phyloP scores from a whole-genome alignment of 371 early-diverging fungal species.

The Mortierella sp. region DNA sequence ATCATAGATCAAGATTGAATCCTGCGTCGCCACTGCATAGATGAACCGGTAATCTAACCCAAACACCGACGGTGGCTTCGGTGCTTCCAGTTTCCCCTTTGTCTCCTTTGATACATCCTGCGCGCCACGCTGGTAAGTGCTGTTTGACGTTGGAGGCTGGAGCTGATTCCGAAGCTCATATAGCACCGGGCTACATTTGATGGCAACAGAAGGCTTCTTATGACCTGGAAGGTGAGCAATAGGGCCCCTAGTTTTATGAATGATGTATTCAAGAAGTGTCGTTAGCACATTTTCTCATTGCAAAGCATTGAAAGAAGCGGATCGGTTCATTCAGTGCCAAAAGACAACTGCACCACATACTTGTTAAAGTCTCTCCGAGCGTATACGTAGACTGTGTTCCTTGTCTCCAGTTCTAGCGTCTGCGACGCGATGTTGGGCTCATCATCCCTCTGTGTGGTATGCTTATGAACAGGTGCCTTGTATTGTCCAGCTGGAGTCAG shows the following conservation, averaged over 20 bases:
- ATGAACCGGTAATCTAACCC: slow-evolving; percentile 80
- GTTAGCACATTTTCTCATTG: no score
- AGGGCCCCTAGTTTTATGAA: slow-evolving; percentile 64
- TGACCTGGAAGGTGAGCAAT: slow-evolving; percentile 76
- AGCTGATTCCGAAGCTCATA: slow-evolving; percentile 57
- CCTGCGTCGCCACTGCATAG: slow-evolving; percentile 89
- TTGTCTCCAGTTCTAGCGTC: slow-evolving; percentile 24
- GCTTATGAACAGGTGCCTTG: slow-evolving; percentile 20
- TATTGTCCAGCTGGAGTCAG: slow-evolving; percentile 87
- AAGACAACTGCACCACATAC: slow-evolving; percentile 28
- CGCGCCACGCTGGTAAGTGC: slow-evolving; percentile 15
- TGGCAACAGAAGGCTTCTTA: slow-evolving; percentile 83
- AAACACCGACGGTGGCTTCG: slow-evolving; percentile 50
- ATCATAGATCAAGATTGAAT: slow-evolving; percentile 88
- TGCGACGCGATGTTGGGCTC: slow-evolving; percentile 12
- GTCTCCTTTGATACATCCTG: background rate
- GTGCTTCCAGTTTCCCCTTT: slow-evolving; percentile 5
- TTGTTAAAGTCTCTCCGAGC: slow-evolving; percentile 57
- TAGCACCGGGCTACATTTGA: slow-evolving; percentile 77
- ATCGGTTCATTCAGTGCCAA: no score
- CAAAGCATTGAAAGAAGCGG: no score
- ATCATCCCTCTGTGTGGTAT: slow-evolving; percentile 19
- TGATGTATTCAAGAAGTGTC: background rate
- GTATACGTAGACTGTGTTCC: slow-evolving; percentile 62
- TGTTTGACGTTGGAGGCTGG: slow-evolving; percentile 9